These are phyloP conservation scores for Adiantum capillusveneris DNA, from an alignment of 75 land plant genomes.

Conservation along the genomic window DNA sequence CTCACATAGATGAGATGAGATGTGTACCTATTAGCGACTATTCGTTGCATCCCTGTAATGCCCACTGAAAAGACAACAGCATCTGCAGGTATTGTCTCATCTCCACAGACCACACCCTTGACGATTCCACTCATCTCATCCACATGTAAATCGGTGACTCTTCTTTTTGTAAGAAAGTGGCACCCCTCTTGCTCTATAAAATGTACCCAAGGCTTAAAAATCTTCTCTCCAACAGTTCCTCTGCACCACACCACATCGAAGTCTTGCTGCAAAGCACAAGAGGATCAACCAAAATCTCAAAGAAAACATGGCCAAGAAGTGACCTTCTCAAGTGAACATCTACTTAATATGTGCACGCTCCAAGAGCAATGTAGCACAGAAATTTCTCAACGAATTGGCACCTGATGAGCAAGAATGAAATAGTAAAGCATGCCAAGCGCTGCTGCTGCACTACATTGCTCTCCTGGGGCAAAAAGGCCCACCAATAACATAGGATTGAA, in stretches of 20 bases:
- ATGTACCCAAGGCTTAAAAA: slow-evolving; percentile 73
- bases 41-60: slow-evolving; percentile 52
- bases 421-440: slow-evolving; percentile 73
- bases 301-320: too few relatives aligned
- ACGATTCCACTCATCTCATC: slow-evolving; percentile 52
- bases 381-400: slow-evolving; percentile 4
- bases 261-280: slow-evolving; percentile 46
- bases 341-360: background rate
- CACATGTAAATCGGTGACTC: slow-evolving; percentile 47
- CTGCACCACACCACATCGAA: slow-evolving; percentile 77
- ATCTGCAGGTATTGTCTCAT: slow-evolving; percentile 54
- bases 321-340: too few relatives aligned
- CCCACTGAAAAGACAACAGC: slow-evolving; percentile 81
- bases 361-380: background rate
- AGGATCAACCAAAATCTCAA: too few relatives aligned
- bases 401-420: slow-evolving; percentile 80
- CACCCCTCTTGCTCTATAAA: slow-evolving; percentile 38
- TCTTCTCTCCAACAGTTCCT: slow-evolving; percentile 66
- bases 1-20: too few relatives aligned
- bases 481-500: slow-evolving; percentile 70
- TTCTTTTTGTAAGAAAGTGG: slow-evolving; percentile 37
- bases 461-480: slow-evolving; percentile 73
- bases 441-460: slow-evolving; percentile 90
- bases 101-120: slow-evolving; percentile 60
- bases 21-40: slow-evolving; percentile 48